These are phyloP conservation scores for Blumeriella jaapii DNA, from an alignment of 2,329 filamentous ascomycete species.

Conservation along the genomic window DNA sequence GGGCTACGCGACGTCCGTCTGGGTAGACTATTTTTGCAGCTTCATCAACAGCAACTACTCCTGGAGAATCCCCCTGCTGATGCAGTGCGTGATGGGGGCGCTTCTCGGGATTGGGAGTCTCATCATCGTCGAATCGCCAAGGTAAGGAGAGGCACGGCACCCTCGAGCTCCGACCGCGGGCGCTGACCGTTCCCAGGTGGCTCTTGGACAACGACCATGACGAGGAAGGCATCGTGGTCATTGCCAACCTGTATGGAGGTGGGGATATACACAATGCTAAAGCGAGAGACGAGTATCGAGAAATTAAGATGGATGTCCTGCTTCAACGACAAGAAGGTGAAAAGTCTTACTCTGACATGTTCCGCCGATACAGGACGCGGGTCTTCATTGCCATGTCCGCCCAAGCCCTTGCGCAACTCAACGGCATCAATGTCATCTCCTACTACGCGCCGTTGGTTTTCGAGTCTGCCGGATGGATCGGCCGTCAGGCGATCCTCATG, in stretches of 20 bases:
- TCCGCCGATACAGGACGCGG: constrained; percentile 77
- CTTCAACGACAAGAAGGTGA: constrained; percentile 91
- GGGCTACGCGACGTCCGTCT: constrained; percentile 91
- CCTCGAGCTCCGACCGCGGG: no score
- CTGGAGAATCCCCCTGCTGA: constrained; percentile 79
- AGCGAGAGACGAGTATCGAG: constrained; percentile 89
- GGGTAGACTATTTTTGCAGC: constrained; percentile 97
- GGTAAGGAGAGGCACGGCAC: no score
- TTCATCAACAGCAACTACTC: constrained; percentile 76
- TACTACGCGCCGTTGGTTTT: constrained; percentile 97
- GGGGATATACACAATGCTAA: constrained; percentile 91
- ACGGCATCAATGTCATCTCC: constrained; percentile 98
- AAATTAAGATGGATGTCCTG: constrained; percentile 97
- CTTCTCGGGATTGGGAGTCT: constrained; percentile 77
- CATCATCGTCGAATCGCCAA: constrained; percentile 90
- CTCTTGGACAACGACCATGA: constrained; percentile 95
- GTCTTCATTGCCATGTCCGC: constrained; percentile 99
- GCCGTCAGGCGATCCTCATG: constrained; percentile 87
- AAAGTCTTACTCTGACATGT: constrained; percentile 87
- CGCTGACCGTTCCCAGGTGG: constrained; percentile 55
- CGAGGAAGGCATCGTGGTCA: constrained; percentile 95
- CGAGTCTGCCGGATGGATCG: constrained; percentile 90
- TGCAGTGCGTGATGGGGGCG: constrained; percentile 91
- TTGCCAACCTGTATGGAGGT: constrained; percentile 91
- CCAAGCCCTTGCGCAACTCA: constrained; percentile 87